Percentiles rank a stretch among this genome's conserved stretches.
Evolutionary conservation across 2,329 filamentous ascomycete species (phyloP).

Genomic region (Fusarium chaquense): DNA sequence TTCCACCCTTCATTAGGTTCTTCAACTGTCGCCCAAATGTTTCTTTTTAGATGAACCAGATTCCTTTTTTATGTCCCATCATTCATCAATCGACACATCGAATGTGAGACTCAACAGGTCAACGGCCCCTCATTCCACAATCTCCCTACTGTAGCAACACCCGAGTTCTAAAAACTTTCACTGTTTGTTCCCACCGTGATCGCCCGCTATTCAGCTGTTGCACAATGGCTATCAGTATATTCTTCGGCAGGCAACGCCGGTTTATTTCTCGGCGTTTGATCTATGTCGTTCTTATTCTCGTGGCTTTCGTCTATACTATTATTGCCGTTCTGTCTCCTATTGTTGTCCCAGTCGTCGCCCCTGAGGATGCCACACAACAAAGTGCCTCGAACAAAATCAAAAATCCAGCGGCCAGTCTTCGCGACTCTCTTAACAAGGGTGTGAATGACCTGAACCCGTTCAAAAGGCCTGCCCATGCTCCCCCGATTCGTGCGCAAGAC

Average conservation of each 20-base stretch:
- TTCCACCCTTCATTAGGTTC: slow-evolving; percentile 3
- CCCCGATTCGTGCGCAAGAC: slow-evolving; percentile 80
- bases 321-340: slow-evolving; percentile 61
- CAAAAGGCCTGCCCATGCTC: slow-evolving; percentile 75
- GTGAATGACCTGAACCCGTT: slow-evolving; percentile 71
- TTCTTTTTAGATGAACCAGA: background rate
- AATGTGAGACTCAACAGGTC: slow-evolving; percentile 8
- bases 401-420: slow-evolving; percentile 60
- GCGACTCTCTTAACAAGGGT: slow-evolving; percentile 59
- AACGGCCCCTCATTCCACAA: slow-evolving; percentile 10
- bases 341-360: background rate
- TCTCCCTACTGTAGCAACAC: slow-evolving; percentile 3
- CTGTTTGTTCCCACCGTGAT: background rate
- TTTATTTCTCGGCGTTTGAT: slow-evolving; percentile 66
- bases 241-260: slow-evolving; percentile 63
- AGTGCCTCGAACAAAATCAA: slow-evolving; percentile 59
- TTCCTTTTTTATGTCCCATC: too few relatives aligned
- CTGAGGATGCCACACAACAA: slow-evolving; percentile 7
- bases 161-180: background rate
- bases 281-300: slow-evolving; percentile 63
- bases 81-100: background rate
- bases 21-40: slow-evolving; percentile 20
- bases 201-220: slow-evolving; percentile 26
- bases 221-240: slow-evolving; percentile 47
- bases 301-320: slow-evolving; percentile 66